These are phyloP conservation scores for Pilaira anomala DNA, from an alignment of 192 early-diverging fungal genomes.

Conservation along the genomic window DNA sequence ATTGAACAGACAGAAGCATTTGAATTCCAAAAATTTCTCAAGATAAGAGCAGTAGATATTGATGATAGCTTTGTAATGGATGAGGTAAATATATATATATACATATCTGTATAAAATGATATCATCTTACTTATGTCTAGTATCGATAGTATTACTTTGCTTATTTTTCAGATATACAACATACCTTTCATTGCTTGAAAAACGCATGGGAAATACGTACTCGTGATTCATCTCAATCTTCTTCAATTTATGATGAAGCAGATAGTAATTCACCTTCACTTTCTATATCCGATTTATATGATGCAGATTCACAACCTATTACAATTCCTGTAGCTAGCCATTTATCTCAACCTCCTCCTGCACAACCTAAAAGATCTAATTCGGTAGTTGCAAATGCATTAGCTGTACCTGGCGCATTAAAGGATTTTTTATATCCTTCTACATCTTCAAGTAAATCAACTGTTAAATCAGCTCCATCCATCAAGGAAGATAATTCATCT, in stretches of 20 bases:
- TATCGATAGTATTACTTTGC: constrained; percentile 58
- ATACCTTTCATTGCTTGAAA: constrained; percentile 33
- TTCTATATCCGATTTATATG: constrained; percentile 26
- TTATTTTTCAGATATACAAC: constrained; percentile 54
- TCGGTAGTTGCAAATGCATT: constrained; percentile 29
- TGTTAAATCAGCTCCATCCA: not conserved
- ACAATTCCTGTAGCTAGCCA: not conserved
- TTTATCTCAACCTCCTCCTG: not conserved
- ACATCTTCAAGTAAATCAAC: constrained; percentile 16
- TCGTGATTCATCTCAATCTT: constrained; percentile 9
- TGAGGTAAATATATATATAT: constrained; percentile 46
- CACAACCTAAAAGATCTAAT: constrained; percentile 7
- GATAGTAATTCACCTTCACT: constrained; percentile 19
- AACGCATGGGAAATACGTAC: constrained; percentile 20
- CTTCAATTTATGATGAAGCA: constrained; percentile 5
- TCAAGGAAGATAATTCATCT: constrained; percentile 8
- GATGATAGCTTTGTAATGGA: constrained; percentile 55
- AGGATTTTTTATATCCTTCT: constrained; percentile 17
- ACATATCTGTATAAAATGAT: not conserved
- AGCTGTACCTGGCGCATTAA: constrained; percentile 23
- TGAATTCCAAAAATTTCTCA: constrained; percentile 51
- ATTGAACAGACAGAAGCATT: constrained; percentile 50
- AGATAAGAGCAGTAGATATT: constrained; percentile 47
- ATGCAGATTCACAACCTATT: constrained; percentile 18
- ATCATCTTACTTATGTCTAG: not conserved